These are phyloP conservation scores for Colletotrichum agaves DNA, from an alignment of 2,329 filamentous ascomycete genomes.

Conservation along the genomic window DNA sequence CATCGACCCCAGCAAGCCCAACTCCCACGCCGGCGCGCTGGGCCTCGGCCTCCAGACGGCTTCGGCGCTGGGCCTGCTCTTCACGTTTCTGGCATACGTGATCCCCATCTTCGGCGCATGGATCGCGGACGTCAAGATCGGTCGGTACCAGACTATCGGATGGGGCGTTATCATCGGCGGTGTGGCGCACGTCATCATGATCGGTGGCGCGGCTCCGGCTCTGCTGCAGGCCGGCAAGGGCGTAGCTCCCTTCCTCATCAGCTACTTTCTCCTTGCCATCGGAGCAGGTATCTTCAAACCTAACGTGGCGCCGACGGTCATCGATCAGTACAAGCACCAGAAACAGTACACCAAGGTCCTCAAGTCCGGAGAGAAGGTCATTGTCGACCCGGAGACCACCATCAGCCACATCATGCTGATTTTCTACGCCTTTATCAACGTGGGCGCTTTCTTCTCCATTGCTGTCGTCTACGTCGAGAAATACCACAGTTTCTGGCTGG, in stretches of 20 bases:
- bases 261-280: constrained; percentile 63
- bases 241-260: constrained; percentile 69
- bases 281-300: constrained; percentile 79
- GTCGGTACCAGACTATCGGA: constrained; percentile 78
- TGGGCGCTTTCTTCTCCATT: constrained; percentile 63
- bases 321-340: constrained; percentile 67
- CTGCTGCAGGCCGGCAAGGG: constrained; percentile 58
- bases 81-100: constrained; percentile 67
- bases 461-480: constrained; percentile 64
- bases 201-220: constrained; percentile 64
- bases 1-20: constrained; percentile 50
- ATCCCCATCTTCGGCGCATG: constrained; percentile 66
- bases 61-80: constrained; percentile 64
- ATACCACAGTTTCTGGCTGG: constrained; percentile 62
- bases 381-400: constrained; percentile 75
- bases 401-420: constrained; percentile 75
- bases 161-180: constrained; percentile 75
- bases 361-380: constrained; percentile 69
- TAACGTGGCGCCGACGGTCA: constrained; percentile 75
- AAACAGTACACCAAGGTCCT: constrained; percentile 57
- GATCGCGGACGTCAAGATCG: constrained; percentile 74
- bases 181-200: constrained; percentile 74
- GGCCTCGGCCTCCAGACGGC: constrained; percentile 65
- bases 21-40: constrained; percentile 64
- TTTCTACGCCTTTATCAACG: constrained; percentile 66